Percentiles rank a stretch among this genome's conserved stretches.
phyloP scores from a whole-genome alignment of 495 filamentous ascomycete species.

The Penicillium waksmanii region DNA sequence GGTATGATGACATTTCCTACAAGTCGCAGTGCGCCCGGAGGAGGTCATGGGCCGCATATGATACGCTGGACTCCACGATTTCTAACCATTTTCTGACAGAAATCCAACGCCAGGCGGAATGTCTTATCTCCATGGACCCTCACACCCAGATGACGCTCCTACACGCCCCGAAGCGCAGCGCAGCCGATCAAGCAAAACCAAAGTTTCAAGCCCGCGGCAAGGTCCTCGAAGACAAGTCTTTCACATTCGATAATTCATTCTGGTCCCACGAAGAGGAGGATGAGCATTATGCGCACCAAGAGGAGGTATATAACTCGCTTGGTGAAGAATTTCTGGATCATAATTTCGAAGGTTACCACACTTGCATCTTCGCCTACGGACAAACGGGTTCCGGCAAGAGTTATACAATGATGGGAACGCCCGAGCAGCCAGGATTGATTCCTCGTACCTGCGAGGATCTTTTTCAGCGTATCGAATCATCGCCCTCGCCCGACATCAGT shows the following conservation, averaged over 20 bases:
- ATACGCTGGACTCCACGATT: slow-evolving; percentile 2
- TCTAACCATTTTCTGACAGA: slow-evolving; percentile 54
- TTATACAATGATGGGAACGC: slow-evolving; percentile 99
- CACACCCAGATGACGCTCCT: slow-evolving; percentile 79
- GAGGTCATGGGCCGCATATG: neutral
- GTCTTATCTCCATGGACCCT: slow-evolving; percentile 90
- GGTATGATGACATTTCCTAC: slow-evolving; percentile 57
- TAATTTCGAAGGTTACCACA: slow-evolving; percentile 99
- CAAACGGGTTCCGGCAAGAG: slow-evolving; percentile 98
- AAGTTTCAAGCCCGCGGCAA: slow-evolving; percentile 71
- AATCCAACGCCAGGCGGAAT: slow-evolving; percentile 75
- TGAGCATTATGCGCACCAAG: slow-evolving; percentile 80
- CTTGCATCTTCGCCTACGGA: slow-evolving; percentile 98
- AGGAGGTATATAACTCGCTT: slow-evolving; percentile 90
- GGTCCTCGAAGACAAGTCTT: slow-evolving; percentile 81
- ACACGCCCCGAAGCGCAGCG: slow-evolving; percentile 60
- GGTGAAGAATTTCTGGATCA: slow-evolving; percentile 98
- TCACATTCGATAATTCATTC: slow-evolving; percentile 97
- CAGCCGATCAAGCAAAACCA: slow-evolving; percentile 65
- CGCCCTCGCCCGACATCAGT: slow-evolving; percentile 82
- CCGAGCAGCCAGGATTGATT: slow-evolving; percentile 85
- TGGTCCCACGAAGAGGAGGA: slow-evolving; percentile 85
- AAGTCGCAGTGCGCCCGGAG: neutral
- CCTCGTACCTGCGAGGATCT: slow-evolving; percentile 96
- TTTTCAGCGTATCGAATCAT: slow-evolving; percentile 89